Conservation (phyloP, 2,329 filamentous ascomycete genomes). For the Tolypocladium ovalisporum region DNA sequence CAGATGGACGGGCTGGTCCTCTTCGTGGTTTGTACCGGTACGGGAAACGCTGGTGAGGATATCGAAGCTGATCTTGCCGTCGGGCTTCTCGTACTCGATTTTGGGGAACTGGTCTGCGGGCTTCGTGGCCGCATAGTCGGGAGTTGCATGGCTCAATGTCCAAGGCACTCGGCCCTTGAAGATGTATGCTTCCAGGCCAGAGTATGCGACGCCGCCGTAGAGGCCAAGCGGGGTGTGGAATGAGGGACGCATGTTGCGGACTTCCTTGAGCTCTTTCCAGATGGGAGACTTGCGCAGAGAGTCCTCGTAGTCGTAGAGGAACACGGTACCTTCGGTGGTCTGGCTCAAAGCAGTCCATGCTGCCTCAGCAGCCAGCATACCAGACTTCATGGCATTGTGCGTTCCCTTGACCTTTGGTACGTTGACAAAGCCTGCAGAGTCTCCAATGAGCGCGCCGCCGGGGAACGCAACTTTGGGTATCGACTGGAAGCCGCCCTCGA, state of each 20-base stretch:
- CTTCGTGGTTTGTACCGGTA: constrained; percentile 96
- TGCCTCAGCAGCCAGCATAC: constrained; percentile 91
- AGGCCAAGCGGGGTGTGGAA: constrained; percentile 83
- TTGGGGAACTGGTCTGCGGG: constrained; percentile 68
- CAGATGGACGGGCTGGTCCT: constrained; percentile 93
- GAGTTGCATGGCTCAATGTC: constrained; percentile 77
- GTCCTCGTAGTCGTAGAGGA: constrained; percentile 92
- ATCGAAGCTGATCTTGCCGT: constrained; percentile 90
- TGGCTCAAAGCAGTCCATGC: constrained; percentile 63
- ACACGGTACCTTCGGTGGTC: constrained; percentile 57
- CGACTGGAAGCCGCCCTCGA: constrained; percentile 94
- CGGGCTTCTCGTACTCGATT: constrained; percentile 95
- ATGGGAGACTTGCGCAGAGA: constrained; percentile 75
- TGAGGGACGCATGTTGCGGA: constrained; percentile 94
- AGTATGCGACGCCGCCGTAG: constrained; percentile 85
- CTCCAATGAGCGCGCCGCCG: constrained; percentile 87
- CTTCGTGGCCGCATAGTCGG: constrained; percentile 72
- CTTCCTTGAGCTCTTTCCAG: constrained; percentile 89
- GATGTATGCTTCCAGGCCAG: constrained; percentile 80
- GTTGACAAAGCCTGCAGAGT: constrained; percentile 94
- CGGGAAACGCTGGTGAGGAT: constrained; percentile 91
- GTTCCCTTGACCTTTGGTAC: constrained; percentile 98
- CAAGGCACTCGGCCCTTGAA: constrained; percentile 79
- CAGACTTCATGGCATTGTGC: constrained; percentile 94
- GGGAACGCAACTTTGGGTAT: constrained; percentile 97